Base-by-base conservation (phyloP, 148 eudicot species). In the Polygonum aviculare region DNA sequence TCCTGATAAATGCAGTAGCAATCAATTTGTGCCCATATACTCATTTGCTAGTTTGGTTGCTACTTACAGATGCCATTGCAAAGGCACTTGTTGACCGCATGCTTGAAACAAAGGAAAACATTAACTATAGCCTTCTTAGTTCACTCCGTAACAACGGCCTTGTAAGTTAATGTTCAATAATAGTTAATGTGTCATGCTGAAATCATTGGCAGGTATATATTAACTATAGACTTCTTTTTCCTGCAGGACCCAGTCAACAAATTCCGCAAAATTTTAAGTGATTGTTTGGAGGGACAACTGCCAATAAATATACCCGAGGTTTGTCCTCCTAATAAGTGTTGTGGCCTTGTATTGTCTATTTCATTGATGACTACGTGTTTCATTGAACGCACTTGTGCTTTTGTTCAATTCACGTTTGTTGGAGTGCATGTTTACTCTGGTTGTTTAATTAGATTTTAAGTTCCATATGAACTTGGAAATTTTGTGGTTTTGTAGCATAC, bases 71-170 rank as follows among this genome's bases (percentile, higher is more conserved):
- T 84, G 79, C 80, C 50, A 81, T 95, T 63, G 89, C 82, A 36
- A 86, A 86, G 80, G 84, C 85, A 48, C 87, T 92, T 69, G 88
- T 86, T 62, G 85, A 87, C 16, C 79, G 74, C 60, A 87, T 95
- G 94, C 77, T 82, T 69, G 90, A 85, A 31, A 77, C 86, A 26
- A 95, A 95, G 94, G 99, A 95, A 83, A 95, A 95, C 78, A 84
- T 92, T 31, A 87, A 87, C 59, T 73, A 73, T 48, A 82, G 84
- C 77, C 75, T 86, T 75, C 79, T 90, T 75, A 55, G 87, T 78
- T 82, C 91, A 47, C 72, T 86, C 45, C 89, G 77, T 49, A 82
- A 80, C 75, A 88, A 87, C 38, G 81, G 78, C 65, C 79, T 62
- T 97, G 98, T 94, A 80, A 67, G 72, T 67, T 67, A 67, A 38